phyloP scores from a whole-genome alignment of 192 early-diverging fungal species.

The Helicostylum pulchrum region DNA sequence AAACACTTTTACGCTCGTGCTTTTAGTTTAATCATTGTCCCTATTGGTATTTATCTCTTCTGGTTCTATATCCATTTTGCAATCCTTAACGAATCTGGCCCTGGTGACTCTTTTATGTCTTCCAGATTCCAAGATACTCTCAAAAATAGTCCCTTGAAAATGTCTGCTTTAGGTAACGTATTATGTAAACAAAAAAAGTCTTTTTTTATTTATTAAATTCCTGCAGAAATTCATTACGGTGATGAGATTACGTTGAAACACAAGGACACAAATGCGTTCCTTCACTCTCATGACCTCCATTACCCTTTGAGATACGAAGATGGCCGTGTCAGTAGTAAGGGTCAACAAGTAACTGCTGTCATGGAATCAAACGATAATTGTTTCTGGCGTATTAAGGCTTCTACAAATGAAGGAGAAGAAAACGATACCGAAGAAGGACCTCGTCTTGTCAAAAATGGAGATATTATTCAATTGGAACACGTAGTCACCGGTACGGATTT shows the following conservation, averaged over 20 bases:
- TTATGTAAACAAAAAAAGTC: neutral
- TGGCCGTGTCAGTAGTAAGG: constrained; percentile 81
- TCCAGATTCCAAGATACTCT: constrained; percentile 86
- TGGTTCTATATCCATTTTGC: constrained; percentile 95
- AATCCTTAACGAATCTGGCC: constrained; percentile 72
- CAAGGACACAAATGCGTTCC: constrained; percentile 67
- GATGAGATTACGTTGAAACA: constrained; percentile 82
- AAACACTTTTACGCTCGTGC: constrained; percentile 86
- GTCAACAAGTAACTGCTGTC: constrained; percentile 91
- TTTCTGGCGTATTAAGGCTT: constrained; percentile 51
- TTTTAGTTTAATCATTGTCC: constrained; percentile 81
- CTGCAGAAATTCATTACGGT: constrained; percentile 71
- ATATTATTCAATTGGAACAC: constrained; percentile 75
- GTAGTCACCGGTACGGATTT: constrained; percentile 56
- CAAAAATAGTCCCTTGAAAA: constrained; percentile 71
- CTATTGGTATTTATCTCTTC: constrained; percentile 76
- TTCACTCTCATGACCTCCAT: constrained; percentile 74
- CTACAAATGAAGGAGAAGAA: constrained; percentile 18
- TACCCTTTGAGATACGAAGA: constrained; percentile 94
- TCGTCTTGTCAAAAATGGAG: constrained; percentile 63
- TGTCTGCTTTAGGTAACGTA: constrained; percentile 45
- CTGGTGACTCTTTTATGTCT: constrained; percentile 92
- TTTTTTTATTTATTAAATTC: constrained; percentile 56
- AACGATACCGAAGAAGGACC: constrained; percentile 33
- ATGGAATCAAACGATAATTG: constrained; percentile 70